These are phyloP conservation scores for Rhamnella rubrinervis DNA, from an alignment of 331 rosid genomes.

Conservation along the genomic window DNA sequence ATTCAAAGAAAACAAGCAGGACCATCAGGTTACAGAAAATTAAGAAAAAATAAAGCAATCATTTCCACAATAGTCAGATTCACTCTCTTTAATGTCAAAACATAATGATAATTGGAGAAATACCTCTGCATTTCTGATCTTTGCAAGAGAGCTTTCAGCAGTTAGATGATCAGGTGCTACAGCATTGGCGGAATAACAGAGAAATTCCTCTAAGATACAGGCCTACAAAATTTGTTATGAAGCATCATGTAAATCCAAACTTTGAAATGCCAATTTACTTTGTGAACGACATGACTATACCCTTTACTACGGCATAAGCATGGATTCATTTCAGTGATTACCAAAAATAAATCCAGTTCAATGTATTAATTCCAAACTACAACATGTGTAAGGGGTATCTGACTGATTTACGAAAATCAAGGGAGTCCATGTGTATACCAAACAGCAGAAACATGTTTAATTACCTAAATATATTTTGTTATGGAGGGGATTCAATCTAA, in stretches of 20 bases:
- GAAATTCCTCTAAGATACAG: constrained; percentile 48
- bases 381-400: constrained; percentile 10
- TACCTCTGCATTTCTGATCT: constrained; percentile 44
- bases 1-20: constrained; percentile 15
- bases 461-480: neutral
- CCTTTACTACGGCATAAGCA: constrained; percentile 5
- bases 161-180: constrained; percentile 31
- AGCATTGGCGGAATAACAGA: constrained; percentile 35
- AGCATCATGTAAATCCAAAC: constrained; percentile 16
- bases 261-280: neutral
- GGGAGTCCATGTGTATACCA: neutral
- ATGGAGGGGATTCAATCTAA: neutral
- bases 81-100: neutral
- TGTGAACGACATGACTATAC: neutral
- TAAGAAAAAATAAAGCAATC: constrained; percentile 15
- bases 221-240: constrained; percentile 30
- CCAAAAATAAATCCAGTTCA: neutral
- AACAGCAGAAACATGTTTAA: neutral
- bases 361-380: neutral
- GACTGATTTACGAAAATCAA: neutral
- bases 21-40: constrained; percentile 3
- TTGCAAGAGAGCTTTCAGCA: constrained; percentile 31
- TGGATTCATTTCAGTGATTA: neutral
- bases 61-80: neutral
- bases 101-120: neutral